Percentiles rank a stretch among this genome's conserved stretches.
Evolutionary conservation across 305 asterid genomes (phyloP).

Genomic region (Fraxinus baroniana): DNA sequence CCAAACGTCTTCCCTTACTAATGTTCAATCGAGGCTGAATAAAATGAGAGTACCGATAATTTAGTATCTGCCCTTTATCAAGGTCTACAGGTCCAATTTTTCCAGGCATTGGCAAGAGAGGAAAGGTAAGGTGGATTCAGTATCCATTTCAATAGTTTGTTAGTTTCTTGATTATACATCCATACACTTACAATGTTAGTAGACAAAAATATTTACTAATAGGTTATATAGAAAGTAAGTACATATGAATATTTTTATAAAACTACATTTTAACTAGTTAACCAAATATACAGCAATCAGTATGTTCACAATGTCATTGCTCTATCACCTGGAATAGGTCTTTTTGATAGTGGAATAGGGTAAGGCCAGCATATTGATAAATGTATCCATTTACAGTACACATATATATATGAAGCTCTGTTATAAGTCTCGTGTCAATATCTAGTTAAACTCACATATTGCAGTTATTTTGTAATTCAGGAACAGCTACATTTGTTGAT

Average conservation of each 20-base stretch:
- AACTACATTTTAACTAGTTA: not conserved
- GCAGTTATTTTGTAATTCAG: constrained; percentile 34
- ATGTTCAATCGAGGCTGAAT: not conserved
- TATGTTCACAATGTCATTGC: not conserved
- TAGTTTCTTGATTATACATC: not conserved
- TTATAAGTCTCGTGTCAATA: not conserved
- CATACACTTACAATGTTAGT: not conserved
- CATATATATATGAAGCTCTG: not conserved
- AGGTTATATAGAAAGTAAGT: not conserved
- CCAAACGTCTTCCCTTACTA: not conserved
- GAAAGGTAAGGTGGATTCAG: not conserved
- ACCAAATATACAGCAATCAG: not conserved
- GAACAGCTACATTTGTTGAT: constrained; percentile 26
- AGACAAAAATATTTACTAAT: not conserved
- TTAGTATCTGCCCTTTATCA: not conserved
- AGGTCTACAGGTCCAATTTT: not conserved
- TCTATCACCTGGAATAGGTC: not conserved
- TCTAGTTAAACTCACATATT: constrained; percentile 33
- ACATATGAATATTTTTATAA: not conserved
- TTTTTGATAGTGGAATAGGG: not conserved
- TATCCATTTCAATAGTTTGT: not conserved
- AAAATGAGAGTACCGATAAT: not conserved
- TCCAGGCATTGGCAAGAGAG: not conserved
- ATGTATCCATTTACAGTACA: not conserved
- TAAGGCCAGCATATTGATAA: not conserved